Conservation (phyloP, 306 rosid genomes). For the Castanea crenata region DNA sequence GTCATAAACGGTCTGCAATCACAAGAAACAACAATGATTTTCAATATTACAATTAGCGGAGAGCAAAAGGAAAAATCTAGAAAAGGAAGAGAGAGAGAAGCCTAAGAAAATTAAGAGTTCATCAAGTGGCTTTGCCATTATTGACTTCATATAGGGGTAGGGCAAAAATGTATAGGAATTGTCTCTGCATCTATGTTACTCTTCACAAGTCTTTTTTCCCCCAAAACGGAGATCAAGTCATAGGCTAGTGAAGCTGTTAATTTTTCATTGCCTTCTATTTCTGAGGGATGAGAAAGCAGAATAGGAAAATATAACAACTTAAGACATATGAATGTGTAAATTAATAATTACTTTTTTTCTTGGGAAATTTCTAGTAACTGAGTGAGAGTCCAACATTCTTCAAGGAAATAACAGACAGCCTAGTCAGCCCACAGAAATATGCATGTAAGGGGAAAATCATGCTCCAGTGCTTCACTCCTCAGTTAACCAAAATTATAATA, state of each 20-base stretch:
- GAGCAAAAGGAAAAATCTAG: background rate
- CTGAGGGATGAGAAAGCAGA: background rate
- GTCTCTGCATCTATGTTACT: background rate
- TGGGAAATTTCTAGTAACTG: background rate
- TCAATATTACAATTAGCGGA: background rate
- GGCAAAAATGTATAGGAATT: background rate
- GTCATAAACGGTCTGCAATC: constrained; percentile 76
- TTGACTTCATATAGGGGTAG: background rate
- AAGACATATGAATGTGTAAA: background rate
- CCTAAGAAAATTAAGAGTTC: background rate
- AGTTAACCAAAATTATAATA: background rate
- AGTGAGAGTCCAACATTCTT: background rate
- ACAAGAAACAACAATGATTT: background rate
- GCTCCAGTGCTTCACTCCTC: background rate
- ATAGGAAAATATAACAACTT: background rate
- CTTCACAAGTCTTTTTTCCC: background rate
- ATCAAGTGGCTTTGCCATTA: background rate
- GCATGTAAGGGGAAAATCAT: background rate
- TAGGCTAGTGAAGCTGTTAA: background rate
- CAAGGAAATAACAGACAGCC: background rate
- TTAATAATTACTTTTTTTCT: background rate
- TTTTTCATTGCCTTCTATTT: background rate
- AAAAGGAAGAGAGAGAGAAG: background rate
- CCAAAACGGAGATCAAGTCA: background rate
- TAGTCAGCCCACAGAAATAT: background rate